Percentiles rank a stretch among this genome's conserved stretches.
Evolutionary conservation across 768 basidiomycete genomes (phyloP).

Genomic region (Porpolomopsis calyptriformis): DNA sequence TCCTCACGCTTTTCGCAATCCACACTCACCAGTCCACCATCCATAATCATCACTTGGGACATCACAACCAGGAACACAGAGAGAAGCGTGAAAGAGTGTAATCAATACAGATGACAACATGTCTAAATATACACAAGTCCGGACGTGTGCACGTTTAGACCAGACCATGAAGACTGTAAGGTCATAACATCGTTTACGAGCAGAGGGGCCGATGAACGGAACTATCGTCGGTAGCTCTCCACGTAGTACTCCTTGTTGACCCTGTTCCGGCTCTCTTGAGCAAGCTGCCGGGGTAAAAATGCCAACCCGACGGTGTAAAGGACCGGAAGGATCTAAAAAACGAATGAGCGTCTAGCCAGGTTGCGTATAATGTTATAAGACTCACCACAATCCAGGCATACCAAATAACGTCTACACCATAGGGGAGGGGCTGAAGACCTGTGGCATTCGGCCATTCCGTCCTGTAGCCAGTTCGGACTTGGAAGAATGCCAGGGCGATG

Average conservation of each 20-base stretch:
- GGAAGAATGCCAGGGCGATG: constrained; percentile 39
- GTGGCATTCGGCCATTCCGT: constrained; percentile 40
- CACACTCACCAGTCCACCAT: constrained; percentile 37
- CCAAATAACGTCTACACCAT: constrained; percentile 31
- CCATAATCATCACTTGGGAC: constrained; percentile 19
- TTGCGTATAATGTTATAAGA: constrained; percentile 7
- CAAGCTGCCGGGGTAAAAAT: constrained; percentile 37
- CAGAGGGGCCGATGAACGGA: too few relatives aligned
- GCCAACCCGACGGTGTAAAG: constrained; percentile 32
- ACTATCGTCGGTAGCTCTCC: not conserved
- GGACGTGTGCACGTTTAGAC: not conserved
- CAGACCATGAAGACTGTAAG: too few relatives aligned
- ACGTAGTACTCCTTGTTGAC: not conserved
- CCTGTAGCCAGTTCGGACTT: constrained; percentile 37
- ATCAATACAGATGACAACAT: too few relatives aligned
- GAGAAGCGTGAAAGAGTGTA: too few relatives aligned
- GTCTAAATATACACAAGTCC: not conserved
- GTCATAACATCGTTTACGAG: too few relatives aligned
- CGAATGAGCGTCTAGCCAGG: not conserved
- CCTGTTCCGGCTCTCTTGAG: constrained; percentile 28
- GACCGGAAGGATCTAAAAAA: constrained; percentile 31
- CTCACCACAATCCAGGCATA: constrained; percentile 40
- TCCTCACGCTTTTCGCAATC: not conserved
- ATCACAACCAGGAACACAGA: too few relatives aligned
- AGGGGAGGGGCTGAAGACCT: constrained; percentile 29